Conservation (phyloP, 768 basidiomycete genomes). For the Psilocybe subaeruginosa region DNA sequence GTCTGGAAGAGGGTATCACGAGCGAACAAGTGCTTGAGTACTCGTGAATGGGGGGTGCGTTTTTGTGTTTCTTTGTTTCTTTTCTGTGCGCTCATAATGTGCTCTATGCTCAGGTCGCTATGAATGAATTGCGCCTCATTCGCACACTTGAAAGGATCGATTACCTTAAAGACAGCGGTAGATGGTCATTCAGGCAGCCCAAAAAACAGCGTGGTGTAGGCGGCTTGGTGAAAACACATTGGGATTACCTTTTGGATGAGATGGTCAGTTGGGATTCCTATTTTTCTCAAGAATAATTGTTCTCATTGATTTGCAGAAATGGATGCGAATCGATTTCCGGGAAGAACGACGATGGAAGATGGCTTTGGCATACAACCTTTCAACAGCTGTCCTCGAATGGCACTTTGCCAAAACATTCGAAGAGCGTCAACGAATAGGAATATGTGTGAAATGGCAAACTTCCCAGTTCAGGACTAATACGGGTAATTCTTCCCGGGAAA, state of each 20-base stretch:
- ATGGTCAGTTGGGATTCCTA: slow-evolving; percentile 61
- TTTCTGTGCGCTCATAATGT: not conserved
- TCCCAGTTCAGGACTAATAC: slow-evolving; percentile 36
- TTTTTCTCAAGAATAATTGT: slow-evolving; percentile 1
- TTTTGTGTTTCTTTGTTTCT: not conserved
- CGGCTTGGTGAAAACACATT: slow-evolving; percentile 79
- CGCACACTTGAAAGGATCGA: slow-evolving; percentile 88
- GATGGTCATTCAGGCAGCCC: slow-evolving; percentile 94
- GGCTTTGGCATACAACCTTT: slow-evolving; percentile 80
- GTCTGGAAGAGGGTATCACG: slow-evolving; percentile 69
- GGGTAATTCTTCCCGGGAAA: slow-evolving; percentile 18
- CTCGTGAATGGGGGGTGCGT: slow-evolving; percentile 83
- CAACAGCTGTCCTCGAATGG: slow-evolving; percentile 86
- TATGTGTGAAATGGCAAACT: slow-evolving; percentile 67
- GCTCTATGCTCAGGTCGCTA: slow-evolving; percentile 58
- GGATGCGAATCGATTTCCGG: slow-evolving; percentile 95
- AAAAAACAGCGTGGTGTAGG: slow-evolving; percentile 89
- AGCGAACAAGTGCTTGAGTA: slow-evolving; percentile 77
- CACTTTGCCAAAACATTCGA: slow-evolving; percentile 70
- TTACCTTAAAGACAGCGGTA: slow-evolving; percentile 71
- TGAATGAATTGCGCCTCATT: slow-evolving; percentile 75
- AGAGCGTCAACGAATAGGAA: slow-evolving; percentile 66
- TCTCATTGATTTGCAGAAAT: slow-evolving; percentile 60
- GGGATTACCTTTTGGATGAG: slow-evolving; percentile 96
- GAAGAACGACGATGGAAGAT: slow-evolving; percentile 95